These are phyloP conservation scores for Phytophthora crassamura DNA, from an alignment of 352 stramenopile genomes.

Conservation along the genomic window DNA sequence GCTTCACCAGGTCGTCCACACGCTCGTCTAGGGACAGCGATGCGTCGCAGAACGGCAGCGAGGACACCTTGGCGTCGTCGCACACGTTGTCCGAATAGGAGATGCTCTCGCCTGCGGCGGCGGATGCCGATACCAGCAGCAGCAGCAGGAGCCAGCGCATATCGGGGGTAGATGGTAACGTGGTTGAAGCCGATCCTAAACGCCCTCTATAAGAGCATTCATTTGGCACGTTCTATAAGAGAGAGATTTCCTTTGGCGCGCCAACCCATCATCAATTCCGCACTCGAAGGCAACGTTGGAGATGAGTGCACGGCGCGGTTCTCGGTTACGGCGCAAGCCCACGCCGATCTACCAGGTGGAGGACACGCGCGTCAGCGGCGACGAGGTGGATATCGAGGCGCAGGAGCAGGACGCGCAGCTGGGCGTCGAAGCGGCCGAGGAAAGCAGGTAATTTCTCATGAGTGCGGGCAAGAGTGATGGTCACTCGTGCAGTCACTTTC, in stretches of 20 bases:
- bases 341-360: constrained; percentile 78
- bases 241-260: constrained; percentile 19
- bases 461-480: constrained; percentile 35
- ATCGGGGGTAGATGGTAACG: constrained; percentile 18
- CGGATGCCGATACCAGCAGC: not conserved
- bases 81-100: constrained; percentile 62
- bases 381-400: constrained; percentile 29
- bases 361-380: constrained; percentile 40
- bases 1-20: constrained; percentile 69
- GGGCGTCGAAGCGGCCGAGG: constrained; percentile 23
- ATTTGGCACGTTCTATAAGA: constrained; percentile 5
- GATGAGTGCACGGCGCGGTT: constrained; percentile 65
- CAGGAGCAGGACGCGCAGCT: constrained; percentile 23
- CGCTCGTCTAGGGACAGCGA: constrained; percentile 56
- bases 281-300: constrained; percentile 1
- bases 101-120: not conserved
- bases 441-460: constrained; percentile 33
- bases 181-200: constrained; percentile 32
- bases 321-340: constrained; percentile 67
- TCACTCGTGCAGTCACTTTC: constrained; percentile 19
- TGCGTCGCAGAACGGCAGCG: constrained; percentile 75
- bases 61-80: constrained; percentile 46
- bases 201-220: not conserved
- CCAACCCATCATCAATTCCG: constrained; percentile 25
- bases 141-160: constrained; percentile 26